Evolutionary conservation across 1,284 basidiomycete species (phyloP).

Genomic region (Trichosporon inkin): DNA sequence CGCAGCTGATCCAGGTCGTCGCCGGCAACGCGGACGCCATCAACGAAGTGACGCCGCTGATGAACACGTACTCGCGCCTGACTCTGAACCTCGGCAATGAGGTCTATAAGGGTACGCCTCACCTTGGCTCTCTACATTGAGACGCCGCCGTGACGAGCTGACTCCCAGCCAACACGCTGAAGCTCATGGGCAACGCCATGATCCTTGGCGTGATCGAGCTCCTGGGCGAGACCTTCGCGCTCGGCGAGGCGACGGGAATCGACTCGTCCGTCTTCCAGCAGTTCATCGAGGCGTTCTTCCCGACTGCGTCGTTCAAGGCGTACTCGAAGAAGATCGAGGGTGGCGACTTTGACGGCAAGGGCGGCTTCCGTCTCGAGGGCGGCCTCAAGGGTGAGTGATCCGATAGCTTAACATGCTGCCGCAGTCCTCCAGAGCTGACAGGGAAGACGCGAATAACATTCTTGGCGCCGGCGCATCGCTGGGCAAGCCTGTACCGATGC

Average conservation of each 20-base stretch:
- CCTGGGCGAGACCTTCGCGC: conserved; percentile 38
- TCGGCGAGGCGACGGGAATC: conserved; percentile 36
- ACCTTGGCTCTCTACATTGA: neutral
- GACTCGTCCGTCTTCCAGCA: conserved; percentile 29
- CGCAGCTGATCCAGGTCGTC: conserved; percentile 32
- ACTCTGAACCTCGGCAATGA: conserved; percentile 37
- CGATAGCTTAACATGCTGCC: too few species aligned
- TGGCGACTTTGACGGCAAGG: conserved; percentile 28
- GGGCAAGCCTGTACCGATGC: conserved; percentile 28
- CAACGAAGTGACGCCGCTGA: conserved; percentile 24
- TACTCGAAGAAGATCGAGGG: conserved; percentile 43
- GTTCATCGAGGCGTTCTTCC: conserved; percentile 33
- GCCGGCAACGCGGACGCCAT: conserved; percentile 26
- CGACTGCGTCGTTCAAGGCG: conserved; percentile 36
- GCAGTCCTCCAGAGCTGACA: neutral
- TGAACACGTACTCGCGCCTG: conserved; percentile 25
- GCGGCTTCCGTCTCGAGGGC: conserved; percentile 36
- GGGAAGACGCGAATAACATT: conserved; percentile 22
- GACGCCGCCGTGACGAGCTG: neutral
- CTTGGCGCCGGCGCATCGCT: conserved; percentile 24
- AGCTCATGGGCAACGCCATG: conserved; percentile 42
- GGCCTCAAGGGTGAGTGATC: conserved; percentile 37
- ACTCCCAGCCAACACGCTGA: conserved; percentile 34
- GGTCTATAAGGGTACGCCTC: conserved; percentile 33
- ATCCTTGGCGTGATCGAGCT: conserved; percentile 43